A percentile compares a stretch with the other conserved stretches of the same genome.
phyloP scores from a whole-genome alignment of 2,329 filamentous ascomycete species.

The Diaporthe longicolla region DNA sequence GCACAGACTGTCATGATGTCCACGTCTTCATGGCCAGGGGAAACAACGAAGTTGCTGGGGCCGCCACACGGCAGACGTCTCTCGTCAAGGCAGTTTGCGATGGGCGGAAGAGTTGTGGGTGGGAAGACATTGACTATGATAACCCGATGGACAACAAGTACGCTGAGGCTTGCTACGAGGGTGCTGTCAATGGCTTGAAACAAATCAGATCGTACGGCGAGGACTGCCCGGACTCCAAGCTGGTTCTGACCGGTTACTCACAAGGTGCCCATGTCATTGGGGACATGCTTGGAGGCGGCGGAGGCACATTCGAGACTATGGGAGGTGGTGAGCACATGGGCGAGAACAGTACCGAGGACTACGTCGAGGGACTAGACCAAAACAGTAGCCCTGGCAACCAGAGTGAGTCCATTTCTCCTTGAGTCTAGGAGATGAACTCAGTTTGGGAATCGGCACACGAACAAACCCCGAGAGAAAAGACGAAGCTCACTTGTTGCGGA shows the following conservation, averaged over 20 bases:
- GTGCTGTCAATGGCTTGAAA: constrained; percentile 21
- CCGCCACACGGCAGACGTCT: background rate
- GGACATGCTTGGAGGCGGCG: constrained; percentile 26
- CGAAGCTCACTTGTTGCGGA: too few species aligned
- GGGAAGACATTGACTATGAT: constrained; percentile 28
- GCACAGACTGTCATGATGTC: constrained; percentile 24
- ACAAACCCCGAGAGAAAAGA: too few species aligned
- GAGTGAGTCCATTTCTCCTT: constrained; percentile 1
- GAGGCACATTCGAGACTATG: constrained; percentile 22
- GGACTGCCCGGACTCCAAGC: constrained; percentile 25
- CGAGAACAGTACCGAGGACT: constrained; percentile 25
- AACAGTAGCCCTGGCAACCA: constrained; percentile 22
- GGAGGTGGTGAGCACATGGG: constrained; percentile 25
- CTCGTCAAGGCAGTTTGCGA: constrained; percentile 25
- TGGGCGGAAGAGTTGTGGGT: constrained; percentile 28
- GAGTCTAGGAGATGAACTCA: too few species aligned
- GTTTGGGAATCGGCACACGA: background rate
- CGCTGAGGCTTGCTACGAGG: constrained; percentile 16
- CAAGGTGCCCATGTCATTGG: constrained; percentile 34
- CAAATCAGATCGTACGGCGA: constrained; percentile 28
- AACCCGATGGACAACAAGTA: constrained; percentile 24
- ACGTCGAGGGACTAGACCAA: constrained; percentile 9
- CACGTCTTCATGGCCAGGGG: constrained; percentile 33
- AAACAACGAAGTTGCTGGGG: constrained; percentile 30
- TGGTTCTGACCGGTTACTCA: constrained; percentile 30